Evolutionary conservation across 345 rosid genomes (phyloP), one percentile per base, ranked within the genome.

Genomic region (Hypericum androsaemum): DNA sequence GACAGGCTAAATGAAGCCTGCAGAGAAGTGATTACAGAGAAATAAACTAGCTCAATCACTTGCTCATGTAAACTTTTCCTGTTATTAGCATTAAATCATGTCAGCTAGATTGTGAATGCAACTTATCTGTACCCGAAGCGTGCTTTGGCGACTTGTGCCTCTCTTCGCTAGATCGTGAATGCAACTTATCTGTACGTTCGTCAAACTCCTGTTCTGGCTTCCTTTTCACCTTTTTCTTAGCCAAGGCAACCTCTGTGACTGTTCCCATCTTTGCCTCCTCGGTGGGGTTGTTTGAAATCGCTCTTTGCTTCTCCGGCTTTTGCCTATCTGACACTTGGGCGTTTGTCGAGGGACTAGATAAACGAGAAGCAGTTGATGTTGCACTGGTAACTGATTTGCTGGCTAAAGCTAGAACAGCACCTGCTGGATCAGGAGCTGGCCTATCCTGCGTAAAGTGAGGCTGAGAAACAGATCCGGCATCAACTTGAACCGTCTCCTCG

Each of bases 231-330:
- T 69, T 81, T 51, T 81, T 79, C 77, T 79, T 77, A 6, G 55
- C 41, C 43, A 52, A 7, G 16, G 63, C 52, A 17, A 62, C 77
- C 12, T 79, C 83, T 12, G 40, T 46, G 32, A 4, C 32, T 4
- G 32, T 22, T 9, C 40, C 69, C 36, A 59, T 22, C 72, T 79
- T 86, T 9, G 62, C 51, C 13, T 79, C 85, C 3, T 73, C 81
- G 50, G 53, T 37, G 48, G 77, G 62, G 62, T 49, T 63, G 71
- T 74, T 64, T 47, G 69, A 61, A 56, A 59, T 51, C 42, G 75
- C 81, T 66, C 74, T 80, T 62, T 61, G 55, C 66, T 78, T 80
- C 47, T 77, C 90, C 42, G 67, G 77, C 60, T 84, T 86, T 37
- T 44, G 46, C 71, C 60, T 70, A 39, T 84, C 96, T 49, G 48